phyloP scores from a whole-genome alignment of 225 moss, liverwort and hornwort species.

The Sphagnum contortum region DNA sequence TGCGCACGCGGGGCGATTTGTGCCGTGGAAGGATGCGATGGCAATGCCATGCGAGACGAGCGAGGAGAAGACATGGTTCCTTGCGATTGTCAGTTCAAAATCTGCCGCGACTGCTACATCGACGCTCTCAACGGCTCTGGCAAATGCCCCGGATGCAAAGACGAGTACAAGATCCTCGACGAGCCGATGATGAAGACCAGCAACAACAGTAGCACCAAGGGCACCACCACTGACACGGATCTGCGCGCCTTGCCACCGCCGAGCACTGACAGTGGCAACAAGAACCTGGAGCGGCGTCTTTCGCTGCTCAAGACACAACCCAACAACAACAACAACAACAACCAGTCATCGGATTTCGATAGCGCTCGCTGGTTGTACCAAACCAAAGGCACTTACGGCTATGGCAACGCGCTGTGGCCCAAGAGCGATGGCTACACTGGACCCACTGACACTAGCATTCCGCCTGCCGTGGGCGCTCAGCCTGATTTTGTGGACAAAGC shows the following conservation, averaged over 20 bases:
- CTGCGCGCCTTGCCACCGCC: slow-evolving; percentile 17
- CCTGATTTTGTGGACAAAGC: slow-evolving; percentile 32
- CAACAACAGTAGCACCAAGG: too few relatives aligned
- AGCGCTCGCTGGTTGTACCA: slow-evolving; percentile 53
- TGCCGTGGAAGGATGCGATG: slow-evolving; percentile 62
- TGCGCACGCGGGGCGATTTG: slow-evolving; percentile 48
- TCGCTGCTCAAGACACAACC: slow-evolving; percentile 55
- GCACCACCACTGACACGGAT: not conserved
- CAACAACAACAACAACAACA: slow-evolving; percentile 48
- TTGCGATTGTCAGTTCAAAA: slow-evolving; percentile 69
- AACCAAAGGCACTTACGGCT: slow-evolving; percentile 44
- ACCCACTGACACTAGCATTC: not conserved
- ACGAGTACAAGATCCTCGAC: slow-evolving; percentile 41
- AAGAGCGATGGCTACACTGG: slow-evolving; percentile 35
- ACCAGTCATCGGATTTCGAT: slow-evolving; percentile 64
- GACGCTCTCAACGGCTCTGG: slow-evolving; percentile 48
- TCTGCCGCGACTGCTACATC: slow-evolving; percentile 82
- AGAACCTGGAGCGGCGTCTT: slow-evolving; percentile 49
- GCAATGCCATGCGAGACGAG: slow-evolving; percentile 65
- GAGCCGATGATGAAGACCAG: not conserved
- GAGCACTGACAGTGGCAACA: slow-evolving; percentile 42
- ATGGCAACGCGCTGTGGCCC: slow-evolving; percentile 48
- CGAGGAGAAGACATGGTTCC: slow-evolving; percentile 75
- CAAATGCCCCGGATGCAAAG: slow-evolving; percentile 83
- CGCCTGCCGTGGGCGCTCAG: slow-evolving; percentile 10